phyloP scores from a whole-genome alignment of 768 basidiomycete species.

The Suillus lakei region DNA sequence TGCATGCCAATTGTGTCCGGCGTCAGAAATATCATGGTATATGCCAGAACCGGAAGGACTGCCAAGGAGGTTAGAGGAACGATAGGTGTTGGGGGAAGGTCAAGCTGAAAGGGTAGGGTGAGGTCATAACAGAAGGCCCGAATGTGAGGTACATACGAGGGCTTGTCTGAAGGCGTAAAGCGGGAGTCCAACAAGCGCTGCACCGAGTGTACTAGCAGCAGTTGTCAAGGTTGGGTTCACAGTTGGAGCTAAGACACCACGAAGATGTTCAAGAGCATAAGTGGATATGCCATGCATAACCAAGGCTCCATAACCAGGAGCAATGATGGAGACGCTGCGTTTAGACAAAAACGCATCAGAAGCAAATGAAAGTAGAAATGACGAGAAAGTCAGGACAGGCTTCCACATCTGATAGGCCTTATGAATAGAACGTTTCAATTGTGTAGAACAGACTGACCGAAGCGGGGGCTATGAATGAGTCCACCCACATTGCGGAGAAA shows the following conservation, averaged over 20 bases:
- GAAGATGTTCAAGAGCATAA: slow-evolving; percentile 65
- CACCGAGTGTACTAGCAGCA: slow-evolving; percentile 63
- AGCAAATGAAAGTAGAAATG: slow-evolving; percentile 59
- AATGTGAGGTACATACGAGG: slow-evolving; percentile 47
- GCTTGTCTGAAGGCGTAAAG: slow-evolving; percentile 65
- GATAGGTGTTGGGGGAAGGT: slow-evolving; percentile 52
- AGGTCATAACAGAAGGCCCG: background rate
- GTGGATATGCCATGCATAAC: slow-evolving; percentile 62
- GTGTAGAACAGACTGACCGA: slow-evolving; percentile 42
- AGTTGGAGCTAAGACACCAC: slow-evolving; percentile 58
- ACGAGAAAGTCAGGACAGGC: slow-evolving; percentile 48
- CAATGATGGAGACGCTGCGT: slow-evolving; percentile 40
- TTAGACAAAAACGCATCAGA: slow-evolving; percentile 55
- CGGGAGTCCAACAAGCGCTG: slow-evolving; percentile 64
- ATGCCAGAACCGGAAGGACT: slow-evolving; percentile 65
- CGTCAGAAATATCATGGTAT: slow-evolving; percentile 61
- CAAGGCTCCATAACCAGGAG: slow-evolving; percentile 73
- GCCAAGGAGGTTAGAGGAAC: slow-evolving; percentile 63
- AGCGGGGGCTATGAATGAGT: slow-evolving; percentile 51
- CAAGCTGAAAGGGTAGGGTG: slow-evolving; percentile 42
- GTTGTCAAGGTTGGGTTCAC: slow-evolving; percentile 60
- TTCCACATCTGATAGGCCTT: slow-evolving; percentile 50
- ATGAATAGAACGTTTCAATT: slow-evolving; percentile 9
- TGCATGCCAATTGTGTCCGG: slow-evolving; percentile 54
- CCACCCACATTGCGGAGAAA: slow-evolving; percentile 71